phyloP scores from a whole-genome alignment of 169 alveolate species.

The Toxoplasma gondii region DNA sequence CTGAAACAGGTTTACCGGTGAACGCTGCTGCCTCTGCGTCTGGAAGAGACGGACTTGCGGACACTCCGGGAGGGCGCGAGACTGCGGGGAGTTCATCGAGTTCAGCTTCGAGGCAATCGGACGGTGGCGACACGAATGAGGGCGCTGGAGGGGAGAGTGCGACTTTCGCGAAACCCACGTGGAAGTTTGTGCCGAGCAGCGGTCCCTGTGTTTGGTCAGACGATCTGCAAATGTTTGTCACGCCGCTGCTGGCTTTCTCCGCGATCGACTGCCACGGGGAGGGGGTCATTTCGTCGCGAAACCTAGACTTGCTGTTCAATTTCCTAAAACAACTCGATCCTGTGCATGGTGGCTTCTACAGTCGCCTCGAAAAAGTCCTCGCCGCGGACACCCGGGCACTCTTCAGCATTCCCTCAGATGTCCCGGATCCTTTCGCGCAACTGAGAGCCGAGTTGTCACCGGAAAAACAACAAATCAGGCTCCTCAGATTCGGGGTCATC shows the following conservation, averaged over 20 bases:
- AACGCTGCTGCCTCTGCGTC: background rate
- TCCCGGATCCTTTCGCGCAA: background rate
- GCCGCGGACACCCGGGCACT: slow-evolving; percentile 36
- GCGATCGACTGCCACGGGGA: slow-evolving; percentile 30
- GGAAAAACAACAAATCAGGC: background rate
- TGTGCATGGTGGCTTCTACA: slow-evolving; percentile 32
- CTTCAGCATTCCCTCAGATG: slow-evolving; percentile 16
- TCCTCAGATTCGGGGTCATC: background rate
- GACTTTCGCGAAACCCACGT: background rate
- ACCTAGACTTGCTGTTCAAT: background rate
- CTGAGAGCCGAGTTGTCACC: background rate
- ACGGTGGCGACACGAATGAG: background rate
- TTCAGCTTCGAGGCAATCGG: background rate
- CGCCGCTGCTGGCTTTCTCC: slow-evolving; percentile 27
- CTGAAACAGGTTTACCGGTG: background rate
- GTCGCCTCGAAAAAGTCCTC: slow-evolving; percentile 15
- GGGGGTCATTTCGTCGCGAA: slow-evolving; percentile 6
- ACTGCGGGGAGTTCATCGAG: background rate
- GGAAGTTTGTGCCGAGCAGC: slow-evolving; percentile 27
- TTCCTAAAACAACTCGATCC: slow-evolving; percentile 11
- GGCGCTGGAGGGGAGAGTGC: background rate
- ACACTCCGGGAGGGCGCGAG: background rate
- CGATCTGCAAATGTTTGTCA: slow-evolving; percentile 3
- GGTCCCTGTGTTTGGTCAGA: slow-evolving; percentile 25
- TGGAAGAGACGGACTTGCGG: background rate